Evolutionary conservation across 1,284 basidiomycete species (phyloP).

Genomic region (Puccinia coronata): DNA sequence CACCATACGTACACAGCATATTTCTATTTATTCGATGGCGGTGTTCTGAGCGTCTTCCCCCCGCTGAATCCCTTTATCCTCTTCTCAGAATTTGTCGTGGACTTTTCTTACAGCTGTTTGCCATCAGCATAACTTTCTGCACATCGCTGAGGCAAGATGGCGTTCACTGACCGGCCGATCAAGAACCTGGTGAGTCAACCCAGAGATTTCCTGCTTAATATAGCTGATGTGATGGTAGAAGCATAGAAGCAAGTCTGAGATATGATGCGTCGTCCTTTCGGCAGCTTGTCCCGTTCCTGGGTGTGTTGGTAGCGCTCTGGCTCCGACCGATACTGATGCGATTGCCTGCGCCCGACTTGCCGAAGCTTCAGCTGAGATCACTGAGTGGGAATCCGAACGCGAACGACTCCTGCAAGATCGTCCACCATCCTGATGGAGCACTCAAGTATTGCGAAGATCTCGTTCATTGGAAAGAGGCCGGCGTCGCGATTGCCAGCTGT

Average conservation of each 20-base stretch:
- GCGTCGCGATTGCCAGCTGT: slow-evolving; percentile 62
- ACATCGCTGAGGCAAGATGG: not conserved
- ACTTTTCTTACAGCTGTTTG: too few species aligned
- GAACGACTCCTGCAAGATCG: slow-evolving; percentile 24
- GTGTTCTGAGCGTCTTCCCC: too few species aligned
- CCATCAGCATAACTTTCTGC: too few species aligned
- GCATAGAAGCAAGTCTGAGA: not conserved
- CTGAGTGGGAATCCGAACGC: slow-evolving; percentile 6
- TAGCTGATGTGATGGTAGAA: not conserved
- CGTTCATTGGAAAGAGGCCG: slow-evolving; percentile 66
- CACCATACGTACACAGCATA: too few species aligned
- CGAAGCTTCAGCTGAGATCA: not conserved
- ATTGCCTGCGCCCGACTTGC: not conserved
- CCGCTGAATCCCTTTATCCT: too few species aligned
- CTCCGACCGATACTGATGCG: slow-evolving; percentile 13
- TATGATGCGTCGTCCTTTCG: not conserved
- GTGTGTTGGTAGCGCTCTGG: not conserved
- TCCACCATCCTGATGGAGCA: slow-evolving; percentile 8
- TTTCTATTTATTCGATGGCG: too few species aligned
- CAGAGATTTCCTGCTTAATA: not conserved
- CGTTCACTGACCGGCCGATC: slow-evolving; percentile 11
- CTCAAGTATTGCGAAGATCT: slow-evolving; percentile 68
- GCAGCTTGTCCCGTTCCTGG: slow-evolving; percentile 13
- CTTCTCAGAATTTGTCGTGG: too few species aligned
- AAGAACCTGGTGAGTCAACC: slow-evolving; percentile 4